Conservation (phyloP, 257 asterid genomes). For the Eustoma russellianum region DNA sequence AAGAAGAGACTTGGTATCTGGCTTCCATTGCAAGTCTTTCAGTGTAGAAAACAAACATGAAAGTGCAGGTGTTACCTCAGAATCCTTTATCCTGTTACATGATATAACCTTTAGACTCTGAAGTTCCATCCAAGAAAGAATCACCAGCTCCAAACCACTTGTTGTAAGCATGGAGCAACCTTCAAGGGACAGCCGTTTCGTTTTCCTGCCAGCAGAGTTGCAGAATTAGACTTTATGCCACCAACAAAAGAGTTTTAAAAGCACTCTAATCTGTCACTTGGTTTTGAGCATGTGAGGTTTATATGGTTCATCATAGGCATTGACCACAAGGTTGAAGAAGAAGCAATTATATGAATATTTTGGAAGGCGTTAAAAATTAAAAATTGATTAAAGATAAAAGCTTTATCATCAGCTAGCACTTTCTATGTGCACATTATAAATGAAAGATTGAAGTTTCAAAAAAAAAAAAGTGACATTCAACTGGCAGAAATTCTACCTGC, state of each 20-base stretch:
- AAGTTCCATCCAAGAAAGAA: slow-evolving; percentile 45
- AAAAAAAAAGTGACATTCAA: neutral
- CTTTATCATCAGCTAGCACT: no score
- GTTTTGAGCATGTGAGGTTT: no score
- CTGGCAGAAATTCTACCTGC: slow-evolving; percentile 28
- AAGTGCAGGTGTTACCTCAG: slow-evolving; percentile 40
- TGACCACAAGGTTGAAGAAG: no score
- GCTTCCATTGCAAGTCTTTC: slow-evolving; percentile 58
- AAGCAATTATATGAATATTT: no score
- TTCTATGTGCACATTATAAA: no score
- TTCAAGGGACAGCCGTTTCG: slow-evolving; percentile 41
- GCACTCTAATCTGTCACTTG: no score
- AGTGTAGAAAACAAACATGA: slow-evolving; percentile 41
- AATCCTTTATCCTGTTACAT: slow-evolving; percentile 55
- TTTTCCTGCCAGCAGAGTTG: slow-evolving; percentile 33
- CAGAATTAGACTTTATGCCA: neutral
- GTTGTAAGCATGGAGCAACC: slow-evolving; percentile 65
- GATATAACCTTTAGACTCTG: slow-evolving; percentile 52
- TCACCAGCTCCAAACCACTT: slow-evolving; percentile 46
- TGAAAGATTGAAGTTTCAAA: neutral
- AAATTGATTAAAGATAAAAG: no score
- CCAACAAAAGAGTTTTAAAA: no score
- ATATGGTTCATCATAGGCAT: no score
- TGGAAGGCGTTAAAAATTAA: no score
- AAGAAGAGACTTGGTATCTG: slow-evolving; percentile 41